A percentile compares a stretch with the other conserved stretches of the same genome.
Evolutionary conservation across 345 rosid genomes (phyloP).

Genomic region (Tarenaya hassleriana): DNA sequence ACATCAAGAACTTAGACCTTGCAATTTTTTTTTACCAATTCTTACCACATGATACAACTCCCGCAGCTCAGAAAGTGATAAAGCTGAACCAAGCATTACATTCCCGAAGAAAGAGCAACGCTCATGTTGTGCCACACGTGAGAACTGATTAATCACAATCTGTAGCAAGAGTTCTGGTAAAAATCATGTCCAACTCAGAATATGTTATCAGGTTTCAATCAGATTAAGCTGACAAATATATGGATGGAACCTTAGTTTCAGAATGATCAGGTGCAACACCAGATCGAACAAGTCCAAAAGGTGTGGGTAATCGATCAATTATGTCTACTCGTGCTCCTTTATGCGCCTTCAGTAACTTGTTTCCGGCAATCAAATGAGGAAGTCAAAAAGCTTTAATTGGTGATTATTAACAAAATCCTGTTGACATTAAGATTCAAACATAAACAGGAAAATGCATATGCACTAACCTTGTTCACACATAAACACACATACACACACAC

Average conservation of each 20-base stretch:
- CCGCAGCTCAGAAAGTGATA: constrained; percentile 70
- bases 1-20: background rate
- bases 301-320: constrained; percentile 85
- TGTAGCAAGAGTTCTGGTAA: constrained; percentile 51
- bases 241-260: constrained; percentile 62
- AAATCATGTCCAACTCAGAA: constrained; percentile 41
- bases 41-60: constrained; percentile 70
- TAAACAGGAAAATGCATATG: background rate
- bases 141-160: constrained; percentile 81
- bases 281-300: constrained; percentile 88
- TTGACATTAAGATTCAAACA: background rate
- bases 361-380: constrained; percentile 3
- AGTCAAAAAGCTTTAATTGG: constrained; percentile 1
- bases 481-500: too few relatives aligned
- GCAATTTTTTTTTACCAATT: background rate
- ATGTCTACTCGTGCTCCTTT: constrained; percentile 58
- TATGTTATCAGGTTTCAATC: background rate
- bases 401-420: background rate
- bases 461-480: too few relatives aligned
- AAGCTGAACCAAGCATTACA: constrained; percentile 59
- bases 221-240: background rate
- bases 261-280: constrained; percentile 98
- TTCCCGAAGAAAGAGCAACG: constrained; percentile 78
- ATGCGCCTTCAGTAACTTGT: constrained; percentile 66
- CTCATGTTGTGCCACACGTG: constrained; percentile 60